These are phyloP conservation scores for Dactylorhiza incarnata DNA, from an alignment of 106 monocot genomes.

Conservation along the genomic window DNA sequence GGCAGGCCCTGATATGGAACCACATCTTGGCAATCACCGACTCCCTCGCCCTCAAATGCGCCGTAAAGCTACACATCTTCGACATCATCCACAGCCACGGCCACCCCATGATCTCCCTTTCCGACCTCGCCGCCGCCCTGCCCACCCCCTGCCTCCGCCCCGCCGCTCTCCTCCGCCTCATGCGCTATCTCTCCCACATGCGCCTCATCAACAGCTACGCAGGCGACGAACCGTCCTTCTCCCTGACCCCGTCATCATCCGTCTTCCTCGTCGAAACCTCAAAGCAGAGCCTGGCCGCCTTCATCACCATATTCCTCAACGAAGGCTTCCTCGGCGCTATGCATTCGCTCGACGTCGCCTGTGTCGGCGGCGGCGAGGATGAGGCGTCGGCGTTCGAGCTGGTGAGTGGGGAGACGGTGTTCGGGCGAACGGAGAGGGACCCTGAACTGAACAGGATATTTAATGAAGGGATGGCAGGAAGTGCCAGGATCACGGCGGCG, in stretches of 20 bases:
- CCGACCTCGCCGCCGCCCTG: conserved; percentile 7
- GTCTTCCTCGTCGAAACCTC: not conserved
- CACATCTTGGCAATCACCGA: not conserved
- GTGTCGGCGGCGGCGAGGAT: not conserved
- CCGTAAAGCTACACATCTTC: conserved; percentile 18
- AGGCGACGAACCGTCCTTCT: not conserved
- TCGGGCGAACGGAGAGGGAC: not conserved
- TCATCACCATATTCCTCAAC: not conserved
- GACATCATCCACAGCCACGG: conserved; percentile 14
- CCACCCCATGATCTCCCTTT: conserved; percentile 11
- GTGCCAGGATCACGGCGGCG: not conserved
- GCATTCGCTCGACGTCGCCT: not conserved
- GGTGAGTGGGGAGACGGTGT: conserved; percentile 3
- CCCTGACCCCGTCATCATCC: conserved; percentile 9
- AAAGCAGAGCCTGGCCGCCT: conserved; percentile 2
- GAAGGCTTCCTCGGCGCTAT: not conserved
- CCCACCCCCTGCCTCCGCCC: conserved; percentile 4
- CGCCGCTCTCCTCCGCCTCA: conserved; percentile 13
- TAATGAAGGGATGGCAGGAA: conserved; percentile 17
- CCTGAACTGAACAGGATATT: not conserved
- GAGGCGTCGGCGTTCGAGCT: not conserved
- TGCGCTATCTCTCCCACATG: conserved; percentile 12
- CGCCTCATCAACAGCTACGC: not conserved
- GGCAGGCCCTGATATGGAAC: conserved; percentile 8
- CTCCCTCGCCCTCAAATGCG: conserved; percentile 18